Conservation (phyloP, 2,329 filamentous ascomycete genomes). For the Aspergillus spinulosporus region DNA sequence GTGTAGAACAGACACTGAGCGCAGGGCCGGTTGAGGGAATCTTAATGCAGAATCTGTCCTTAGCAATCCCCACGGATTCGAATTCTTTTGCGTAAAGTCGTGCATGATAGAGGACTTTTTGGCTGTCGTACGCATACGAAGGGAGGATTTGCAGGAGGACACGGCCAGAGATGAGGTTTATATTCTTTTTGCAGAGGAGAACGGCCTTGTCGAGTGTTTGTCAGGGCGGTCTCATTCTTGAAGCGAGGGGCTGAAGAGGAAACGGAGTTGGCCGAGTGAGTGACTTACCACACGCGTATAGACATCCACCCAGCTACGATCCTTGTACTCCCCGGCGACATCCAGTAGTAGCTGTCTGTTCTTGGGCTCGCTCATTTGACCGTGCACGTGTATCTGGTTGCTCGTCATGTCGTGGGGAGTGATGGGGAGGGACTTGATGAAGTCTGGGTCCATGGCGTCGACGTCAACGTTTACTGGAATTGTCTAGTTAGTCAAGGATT, state of each 20-base stretch:
- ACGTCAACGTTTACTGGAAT: conserved; percentile 4
- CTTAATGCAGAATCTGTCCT: conserved; percentile 54
- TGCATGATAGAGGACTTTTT: conserved; percentile 50
- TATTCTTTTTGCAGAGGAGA: conserved; percentile 32
- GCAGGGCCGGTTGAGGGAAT: conserved; percentile 53
- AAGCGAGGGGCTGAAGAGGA: not conserved
- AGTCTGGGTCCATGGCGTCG: conserved; percentile 4
- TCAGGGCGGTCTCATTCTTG: not conserved
- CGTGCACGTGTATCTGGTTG: conserved; percentile 8
- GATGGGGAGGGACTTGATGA: conserved; percentile 5
- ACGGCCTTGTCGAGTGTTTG: not conserved
- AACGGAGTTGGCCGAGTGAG: not conserved
- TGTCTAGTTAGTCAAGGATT: no score
- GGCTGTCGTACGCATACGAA: conserved; percentile 48
- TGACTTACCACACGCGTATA: not conserved
- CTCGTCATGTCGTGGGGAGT: conserved; percentile 6
- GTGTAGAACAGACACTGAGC: conserved; percentile 47
- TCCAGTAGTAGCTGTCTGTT: not conserved
- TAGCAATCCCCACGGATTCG: conserved; percentile 45
- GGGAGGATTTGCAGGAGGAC: conserved; percentile 53
- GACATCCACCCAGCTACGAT: not conserved
- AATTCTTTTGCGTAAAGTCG: conserved; percentile 52
- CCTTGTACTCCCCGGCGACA: not conserved
- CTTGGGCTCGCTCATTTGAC: not conserved
- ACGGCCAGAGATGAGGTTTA: conserved; percentile 49